Base-by-base conservation (phyloP, 148 eudicot genomes). In the Pharnaceum exiguum region DNA sequence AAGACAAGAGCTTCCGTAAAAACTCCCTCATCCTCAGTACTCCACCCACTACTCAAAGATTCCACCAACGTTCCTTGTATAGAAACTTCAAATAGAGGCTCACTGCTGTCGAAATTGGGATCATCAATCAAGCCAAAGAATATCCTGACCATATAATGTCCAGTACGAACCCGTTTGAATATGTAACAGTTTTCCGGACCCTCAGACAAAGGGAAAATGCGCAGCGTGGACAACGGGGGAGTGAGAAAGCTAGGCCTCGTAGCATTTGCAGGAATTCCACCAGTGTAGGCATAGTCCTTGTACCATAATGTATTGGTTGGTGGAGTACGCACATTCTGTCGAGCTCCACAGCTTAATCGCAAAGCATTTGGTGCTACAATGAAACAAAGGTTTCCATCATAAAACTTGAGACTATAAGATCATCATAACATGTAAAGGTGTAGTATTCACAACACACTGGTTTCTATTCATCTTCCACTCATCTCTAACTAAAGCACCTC, bases 121-220 rank as follows among this genome's bases (percentile, higher is more conserved):
- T 89, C 99, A 12, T 39, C 50, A 21, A 86, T 75, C 69, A 86
- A 57, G 35, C 96, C 99, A 42, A 77, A 77, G 75, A 76, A 94
- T 48, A 94, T 73, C 61, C 99, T 75, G 7, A 94, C 83, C 4
- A 72, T 58, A 68, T 86, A 94, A 68, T 86, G 99, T 28, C 95
- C 99, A 37, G 62, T 63, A 0, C 95, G 96, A 12, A 89, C 89
- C 40, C 73, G 75, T 10, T 75, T 63, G 50, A 94, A 74, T 27
- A 65, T 86, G 68, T 94, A 94, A 73, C 99, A 94, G 63, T 94
- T 94, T 65, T 89, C 83, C 1, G 99, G 88, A 49, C 99, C 99
- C 70, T 69, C 95, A 0, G 95, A 86, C 23, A 82, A 65, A 66
- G 99, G 99, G 59, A 94, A 94, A 62, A 70, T 86, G 10, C 99